Percentiles rank a stretch among this genome's conserved stretches.
phyloP scores from a whole-genome alignment of 2,329 filamentous ascomycete species.

The Talaromyces albobiverticillius region DNA sequence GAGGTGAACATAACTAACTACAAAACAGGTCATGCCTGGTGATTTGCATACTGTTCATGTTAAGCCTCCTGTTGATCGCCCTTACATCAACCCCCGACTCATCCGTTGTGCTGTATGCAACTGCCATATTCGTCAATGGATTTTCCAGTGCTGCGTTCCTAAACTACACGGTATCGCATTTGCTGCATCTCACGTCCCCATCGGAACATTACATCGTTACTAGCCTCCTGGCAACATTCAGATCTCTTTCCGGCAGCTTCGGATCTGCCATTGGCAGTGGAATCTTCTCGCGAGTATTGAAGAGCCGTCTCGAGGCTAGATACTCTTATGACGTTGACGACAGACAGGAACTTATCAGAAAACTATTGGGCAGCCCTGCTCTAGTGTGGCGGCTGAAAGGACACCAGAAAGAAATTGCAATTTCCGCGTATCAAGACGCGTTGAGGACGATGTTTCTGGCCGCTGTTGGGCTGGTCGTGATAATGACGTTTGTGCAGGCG shows the following conservation, averaged over 20 bases:
- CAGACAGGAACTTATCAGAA: constrained; percentile 49
- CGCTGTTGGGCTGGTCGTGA: constrained; percentile 48
- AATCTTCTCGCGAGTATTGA: constrained; percentile 64
- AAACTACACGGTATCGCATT: constrained; percentile 78
- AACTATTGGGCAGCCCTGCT: constrained; percentile 58
- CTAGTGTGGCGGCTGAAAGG: constrained; percentile 51
- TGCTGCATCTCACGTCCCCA: constrained; percentile 67
- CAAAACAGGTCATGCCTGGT: constrained; percentile 52
- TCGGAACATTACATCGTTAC: constrained; percentile 72
- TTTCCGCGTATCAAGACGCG: constrained; percentile 54
- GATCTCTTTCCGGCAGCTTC: constrained; percentile 61
- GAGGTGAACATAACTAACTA: constrained; percentile 1
- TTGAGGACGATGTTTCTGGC: constrained; percentile 53
- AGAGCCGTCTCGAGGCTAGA: constrained; percentile 52
- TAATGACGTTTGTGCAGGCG: constrained; percentile 55
- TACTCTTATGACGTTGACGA: constrained; percentile 40
- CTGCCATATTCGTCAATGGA: constrained; percentile 66
- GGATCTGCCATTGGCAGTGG: constrained; percentile 77
- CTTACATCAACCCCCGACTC: constrained; percentile 53
- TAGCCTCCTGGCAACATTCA: constrained; percentile 73
- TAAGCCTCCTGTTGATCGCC: constrained; percentile 58
- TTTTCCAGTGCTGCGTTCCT: constrained; percentile 68
- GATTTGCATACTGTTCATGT: constrained; percentile 60
- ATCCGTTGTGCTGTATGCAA: constrained; percentile 54
- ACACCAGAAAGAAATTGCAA: constrained; percentile 49